Base-by-base conservation (phyloP, 148 eudicot species). In the Rhododendron kiyosumense region DNA sequence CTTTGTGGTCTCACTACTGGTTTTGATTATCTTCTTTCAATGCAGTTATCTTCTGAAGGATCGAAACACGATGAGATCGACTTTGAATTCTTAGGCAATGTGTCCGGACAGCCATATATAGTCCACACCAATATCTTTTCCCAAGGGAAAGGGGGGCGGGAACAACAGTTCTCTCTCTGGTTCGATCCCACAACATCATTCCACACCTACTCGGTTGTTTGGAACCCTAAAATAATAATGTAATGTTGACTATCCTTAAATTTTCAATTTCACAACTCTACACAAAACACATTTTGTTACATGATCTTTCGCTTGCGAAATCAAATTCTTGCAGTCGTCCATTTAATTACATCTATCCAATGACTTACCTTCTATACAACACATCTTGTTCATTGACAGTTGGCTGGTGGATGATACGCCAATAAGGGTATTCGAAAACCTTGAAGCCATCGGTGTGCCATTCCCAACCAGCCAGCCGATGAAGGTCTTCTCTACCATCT, bases 401-500 rank as follows among this genome's bases (percentile, higher is more conserved):
- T 45, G 45, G 43, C 15, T 28, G 76, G 83, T 79, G 45, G 87
- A 85, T 48, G 24, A 79, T 46, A 85, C 10, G 9, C 87, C 86
- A 3, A 34, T 84, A 32, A 74, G 86, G 52, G 69, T 32, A 5
- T 84, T 73, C 86, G n/a, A 84, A 61, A 85, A 85, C 83, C 20
- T 12, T 7, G 87, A 85, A 46, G 77, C 59, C 17, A 45, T 45
- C 1, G 87, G 83, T 12, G 78, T 79, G 49, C 78, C 83, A 17
- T 85, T 45, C 48, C 87, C 78, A 0, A 79, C 34, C 7, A 85
- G 45, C 48, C 83, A 85, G 26, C 30, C 83, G 2, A 85, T 85
- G 87, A 85, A 48, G 59, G 30, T 65, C 4, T 85, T 32, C 65
- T 85, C 87, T 4, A 85, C 78, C 38, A 38, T 86, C 7, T 86